Conservation (phyloP, 345 rosid species). For the Microcos paniculata region DNA sequence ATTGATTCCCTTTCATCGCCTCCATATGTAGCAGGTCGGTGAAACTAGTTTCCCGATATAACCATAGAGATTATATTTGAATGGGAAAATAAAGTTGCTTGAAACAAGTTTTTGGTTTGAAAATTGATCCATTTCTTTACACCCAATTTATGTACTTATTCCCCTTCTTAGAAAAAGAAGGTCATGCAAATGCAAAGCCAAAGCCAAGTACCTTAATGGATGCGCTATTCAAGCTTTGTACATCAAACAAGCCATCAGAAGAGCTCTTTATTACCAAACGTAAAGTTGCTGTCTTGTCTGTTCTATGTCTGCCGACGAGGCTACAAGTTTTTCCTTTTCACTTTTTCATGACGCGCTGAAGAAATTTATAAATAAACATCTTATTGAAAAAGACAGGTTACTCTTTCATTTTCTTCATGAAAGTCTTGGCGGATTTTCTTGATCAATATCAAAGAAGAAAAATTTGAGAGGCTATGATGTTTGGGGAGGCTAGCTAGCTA, state of each 20-base stretch:
- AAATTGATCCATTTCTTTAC: background rate
- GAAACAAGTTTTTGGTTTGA: background rate
- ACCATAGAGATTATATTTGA: too few relatives aligned
- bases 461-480: background rate
- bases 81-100: too few relatives aligned
- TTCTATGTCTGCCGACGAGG: background rate
- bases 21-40: too few relatives aligned
- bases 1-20: too few relatives aligned
- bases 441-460: background rate
- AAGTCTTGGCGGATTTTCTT: background rate
- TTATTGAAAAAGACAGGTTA: background rate
- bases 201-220: background rate
- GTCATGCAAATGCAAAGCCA: background rate
- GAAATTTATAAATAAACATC: background rate
- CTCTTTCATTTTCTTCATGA: background rate
- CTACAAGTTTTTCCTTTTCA: background rate
- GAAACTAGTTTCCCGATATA: too few relatives aligned
- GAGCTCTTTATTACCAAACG: background rate
- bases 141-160: background rate
- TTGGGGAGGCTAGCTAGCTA: too few relatives aligned
- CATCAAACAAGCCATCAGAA: background rate
- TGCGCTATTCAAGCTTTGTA: background rate
- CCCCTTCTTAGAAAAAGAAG: background rate
- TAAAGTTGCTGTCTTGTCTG: background rate
- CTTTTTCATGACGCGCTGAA: background rate